Evolutionary conservation across 1,284 basidiomycete species (phyloP), one percentile per base, ranked within the genome.

Genomic region (Malassezia nana): DNA sequence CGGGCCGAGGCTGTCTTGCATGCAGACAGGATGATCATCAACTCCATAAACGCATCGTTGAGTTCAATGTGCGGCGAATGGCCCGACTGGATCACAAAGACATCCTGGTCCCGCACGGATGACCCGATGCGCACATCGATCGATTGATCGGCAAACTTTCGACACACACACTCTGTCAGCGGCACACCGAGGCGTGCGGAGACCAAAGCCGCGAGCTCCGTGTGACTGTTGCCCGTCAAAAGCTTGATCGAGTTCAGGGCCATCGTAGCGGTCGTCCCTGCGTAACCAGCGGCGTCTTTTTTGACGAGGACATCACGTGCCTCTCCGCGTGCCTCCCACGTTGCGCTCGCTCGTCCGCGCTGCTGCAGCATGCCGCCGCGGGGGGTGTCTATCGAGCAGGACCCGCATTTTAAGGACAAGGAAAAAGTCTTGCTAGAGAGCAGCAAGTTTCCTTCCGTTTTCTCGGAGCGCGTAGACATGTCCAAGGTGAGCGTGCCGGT

Each of bases 1-100:
- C 90, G 83, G 1, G 92, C 92, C 1, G 89, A 91, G 1, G 92
- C 89, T 0, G 90, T 96, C 77, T 92, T 96, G 81, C 92, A 96
- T 3, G 92, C 94, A 57, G 84, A 85, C 64, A 88, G 83, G 74
- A 90, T 82, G 68, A 89, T 85, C 74, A 90, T 83, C 58, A 90
- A 86, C 74, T 89, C 71, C 69, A 74, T 69, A 7, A 74, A 52
- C 35, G 65, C 57, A 50, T 74, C 71, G 57, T 74, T 74, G 49
- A 67, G 64, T 46, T 74, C 71, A 42, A 62, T 59, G 55, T 63
- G 60, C 26, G 67, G 63, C 45, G 65, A 69, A 60, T 68, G 64
- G 42, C 65, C 65, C 25, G 69, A 66, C 55, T 72, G 72, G 35
- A 74, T 55, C 41, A 74, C 69, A 52, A 66, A 73, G 46, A 74